Conservation (phyloP, 23 red algal species). For the Chondrus crispus region DNA sequence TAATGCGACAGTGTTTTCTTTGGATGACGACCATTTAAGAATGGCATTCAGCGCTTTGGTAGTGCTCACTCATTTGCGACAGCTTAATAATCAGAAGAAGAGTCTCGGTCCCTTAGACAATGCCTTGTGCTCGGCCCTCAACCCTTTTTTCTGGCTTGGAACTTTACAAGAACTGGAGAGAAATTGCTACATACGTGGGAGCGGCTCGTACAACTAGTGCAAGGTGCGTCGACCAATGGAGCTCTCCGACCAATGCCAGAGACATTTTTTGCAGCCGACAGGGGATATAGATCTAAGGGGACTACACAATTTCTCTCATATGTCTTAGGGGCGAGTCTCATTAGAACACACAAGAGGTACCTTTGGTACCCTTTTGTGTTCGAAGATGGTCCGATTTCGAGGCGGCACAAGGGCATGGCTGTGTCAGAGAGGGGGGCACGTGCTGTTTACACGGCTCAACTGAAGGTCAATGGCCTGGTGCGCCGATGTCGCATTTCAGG, state of each 20-base stretch:
- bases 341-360: background rate
- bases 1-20: background rate
- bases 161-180: background rate
- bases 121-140: background rate
- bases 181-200: constrained; percentile 3
- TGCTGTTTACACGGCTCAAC: background rate
- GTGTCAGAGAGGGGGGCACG: background rate
- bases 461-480: background rate
- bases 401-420: background rate
- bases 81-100: background rate
- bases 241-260: background rate
- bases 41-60: background rate
- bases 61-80: background rate
- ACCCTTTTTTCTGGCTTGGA: background rate
- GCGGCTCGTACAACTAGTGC: background rate
- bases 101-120: background rate
- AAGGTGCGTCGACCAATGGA: constrained; percentile 6
- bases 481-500: background rate
- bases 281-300: background rate
- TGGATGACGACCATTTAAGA: background rate
- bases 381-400: background rate
- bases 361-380: background rate
- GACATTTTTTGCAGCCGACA: background rate
- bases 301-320: background rate
- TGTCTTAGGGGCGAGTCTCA: background rate